Conservation (phyloP, 1,284 basidiomycete species). For the Agroathelia rolfsii region DNA sequence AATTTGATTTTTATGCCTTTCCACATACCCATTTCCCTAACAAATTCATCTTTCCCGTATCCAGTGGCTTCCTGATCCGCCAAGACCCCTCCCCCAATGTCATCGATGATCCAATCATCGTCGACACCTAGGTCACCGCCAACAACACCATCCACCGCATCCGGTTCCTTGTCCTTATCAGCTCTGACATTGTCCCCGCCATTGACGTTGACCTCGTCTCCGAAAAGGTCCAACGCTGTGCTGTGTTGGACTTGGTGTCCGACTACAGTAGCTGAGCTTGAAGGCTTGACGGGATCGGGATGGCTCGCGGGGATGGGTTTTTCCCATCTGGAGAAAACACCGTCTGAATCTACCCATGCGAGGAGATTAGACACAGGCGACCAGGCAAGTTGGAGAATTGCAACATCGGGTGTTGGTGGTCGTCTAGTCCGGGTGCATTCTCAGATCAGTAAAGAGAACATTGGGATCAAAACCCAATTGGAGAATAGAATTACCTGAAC, state of each 20-base stretch:
- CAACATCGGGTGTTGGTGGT: slow-evolving; percentile 33
- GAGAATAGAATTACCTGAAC: slow-evolving; percentile 34
- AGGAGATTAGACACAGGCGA: slow-evolving; percentile 79
- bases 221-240: slow-evolving; percentile 35
- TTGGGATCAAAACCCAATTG: slow-evolving; percentile 2
- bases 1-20: slow-evolving; percentile 1
- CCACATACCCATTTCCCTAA: slow-evolving; percentile 70
- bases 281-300: slow-evolving; percentile 58
- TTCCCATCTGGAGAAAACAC: slow-evolving; percentile 73
- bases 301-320: slow-evolving; percentile 59
- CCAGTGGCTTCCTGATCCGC: slow-evolving; percentile 41
- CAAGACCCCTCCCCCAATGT: slow-evolving; percentile 45
- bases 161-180: slow-evolving; percentile 27
- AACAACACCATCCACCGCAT: slow-evolving; percentile 25
- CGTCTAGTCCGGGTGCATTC: slow-evolving; percentile 33
- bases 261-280: slow-evolving; percentile 25
- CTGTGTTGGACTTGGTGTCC: slow-evolving; percentile 29
- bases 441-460: slow-evolving; percentile 6
- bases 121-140: slow-evolving; percentile 27
- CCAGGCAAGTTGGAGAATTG: slow-evolving; percentile 67
- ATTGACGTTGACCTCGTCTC: slow-evolving; percentile 31
- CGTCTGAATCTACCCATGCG: slow-evolving; percentile 79
- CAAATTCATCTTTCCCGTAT: too few relatives aligned
- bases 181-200: slow-evolving; percentile 19
- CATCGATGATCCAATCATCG: slow-evolving; percentile 83